Base-by-base conservation (phyloP, 352 stramenopile genomes). In the Globisporangium lucens region DNA sequence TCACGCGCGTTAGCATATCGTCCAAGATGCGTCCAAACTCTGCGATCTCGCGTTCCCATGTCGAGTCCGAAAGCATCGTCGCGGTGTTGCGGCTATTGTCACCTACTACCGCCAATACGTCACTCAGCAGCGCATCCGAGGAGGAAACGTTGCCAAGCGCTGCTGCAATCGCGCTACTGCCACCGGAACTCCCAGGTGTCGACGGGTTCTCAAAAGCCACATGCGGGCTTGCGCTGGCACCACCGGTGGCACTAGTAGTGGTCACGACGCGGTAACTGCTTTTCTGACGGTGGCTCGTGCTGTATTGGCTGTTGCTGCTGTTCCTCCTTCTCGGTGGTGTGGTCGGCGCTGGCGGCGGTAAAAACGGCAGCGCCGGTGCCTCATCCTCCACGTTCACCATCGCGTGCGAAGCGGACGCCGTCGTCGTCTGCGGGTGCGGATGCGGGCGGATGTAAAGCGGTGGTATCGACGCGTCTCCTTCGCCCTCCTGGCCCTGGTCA, bases 11-110 rank as follows among this genome's bases (percentile, higher is more conserved):
- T 15, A 93, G 69, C 65, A 94, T 85, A 61, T 90, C 75, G 66
- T 94, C 84, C 20, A 94, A 76, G n/a, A 90, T 75, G 15, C 72
- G 53, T 2, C 82, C 83, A 63, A 94, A 94, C 69, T 80, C 82
- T 4, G 80, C 83, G 67, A 94, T 90, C 71, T 94, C 83, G n/a
- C 63, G 73, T 67, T 92, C 86, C 76, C 76, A 85, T 71, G 79
- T 69, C 29, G 85, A 89, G 59, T 91, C 77, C 24, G 81, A 89
- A 22, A 91, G 75, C 69, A 91, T 76, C 38, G 41, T 53, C 27
- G 47, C 57, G 9, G 49, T 66, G 58, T 66, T 70, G 35, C 57
- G 57, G 27, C 57, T 66, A 51, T 65, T 70, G 27, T 69, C 56
- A 6, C 4, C 27, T 30, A n/a, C 47, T 22, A 38, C 38, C 24